Evolutionary conservation across 192 early-diverging fungal genomes (phyloP).

Genomic region (Umbelopsis ramanniana): DNA sequence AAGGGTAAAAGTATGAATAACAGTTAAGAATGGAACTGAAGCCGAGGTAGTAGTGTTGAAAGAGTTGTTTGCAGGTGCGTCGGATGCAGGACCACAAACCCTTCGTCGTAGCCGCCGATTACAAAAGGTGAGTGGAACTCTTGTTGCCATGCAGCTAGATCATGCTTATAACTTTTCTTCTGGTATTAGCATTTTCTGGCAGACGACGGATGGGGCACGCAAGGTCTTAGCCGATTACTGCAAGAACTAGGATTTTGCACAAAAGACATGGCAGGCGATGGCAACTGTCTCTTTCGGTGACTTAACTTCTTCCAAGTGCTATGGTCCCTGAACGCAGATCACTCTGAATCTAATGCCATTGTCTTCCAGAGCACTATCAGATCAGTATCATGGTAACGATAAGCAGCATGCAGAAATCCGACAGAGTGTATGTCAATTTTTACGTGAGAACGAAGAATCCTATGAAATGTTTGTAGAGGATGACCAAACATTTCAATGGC

Average conservation of each 20-base stretch:
- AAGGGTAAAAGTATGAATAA: constrained; percentile 5
- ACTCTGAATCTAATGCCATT: background rate
- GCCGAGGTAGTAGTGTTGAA: background rate
- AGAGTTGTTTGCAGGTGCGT: background rate
- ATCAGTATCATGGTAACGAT: constrained; percentile 67
- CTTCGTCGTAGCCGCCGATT: constrained; percentile 19
- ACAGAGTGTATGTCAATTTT: constrained; percentile 63
- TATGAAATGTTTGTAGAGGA: constrained; percentile 72
- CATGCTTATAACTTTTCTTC: background rate
- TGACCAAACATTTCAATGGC: constrained; percentile 56
- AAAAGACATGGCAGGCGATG: constrained; percentile 73
- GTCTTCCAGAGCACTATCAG: constrained; percentile 63
- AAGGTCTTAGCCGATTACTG: constrained; percentile 56
- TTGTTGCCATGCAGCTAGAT: background rate
- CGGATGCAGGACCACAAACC: constrained; percentile 11
- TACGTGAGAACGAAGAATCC: constrained; percentile 58
- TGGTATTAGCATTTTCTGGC: constrained; percentile 12
- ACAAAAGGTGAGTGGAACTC: constrained; percentile 6
- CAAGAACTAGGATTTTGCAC: constrained; percentile 55
- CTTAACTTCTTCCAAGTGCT: background rate
- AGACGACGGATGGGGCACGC: constrained; percentile 46
- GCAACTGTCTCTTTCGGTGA: constrained; percentile 74
- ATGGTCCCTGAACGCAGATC: background rate
- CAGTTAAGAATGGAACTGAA: background rate
- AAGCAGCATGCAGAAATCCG: constrained; percentile 58